phyloP scores from a whole-genome alignment of 2,329 filamentous ascomycete species.

The Scedosporium apiospermum region DNA sequence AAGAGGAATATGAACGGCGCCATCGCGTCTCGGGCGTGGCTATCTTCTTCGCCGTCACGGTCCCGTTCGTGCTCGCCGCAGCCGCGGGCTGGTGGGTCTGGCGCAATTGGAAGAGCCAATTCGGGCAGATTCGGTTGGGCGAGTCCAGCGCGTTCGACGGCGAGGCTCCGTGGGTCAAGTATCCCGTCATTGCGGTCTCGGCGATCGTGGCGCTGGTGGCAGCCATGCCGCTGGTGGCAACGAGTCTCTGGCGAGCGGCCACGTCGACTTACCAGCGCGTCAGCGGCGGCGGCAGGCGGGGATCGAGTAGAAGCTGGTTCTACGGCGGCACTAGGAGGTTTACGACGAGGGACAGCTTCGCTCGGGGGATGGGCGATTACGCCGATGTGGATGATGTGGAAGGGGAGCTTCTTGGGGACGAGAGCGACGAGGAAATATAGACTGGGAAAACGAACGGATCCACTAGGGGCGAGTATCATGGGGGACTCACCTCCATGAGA shows the following conservation, averaged over 20 bases:
- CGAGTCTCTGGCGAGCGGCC: conserved; percentile 61
- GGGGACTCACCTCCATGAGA: too few relatives aligned
- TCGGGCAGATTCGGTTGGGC: conserved; percentile 84
- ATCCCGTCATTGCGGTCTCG: conserved; percentile 67
- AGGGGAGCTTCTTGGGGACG: conserved; percentile 85
- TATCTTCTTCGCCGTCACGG: conserved; percentile 76
- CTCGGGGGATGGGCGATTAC: conserved; percentile 79
- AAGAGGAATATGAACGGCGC: conserved; percentile 68
- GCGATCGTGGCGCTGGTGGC: conserved; percentile 50
- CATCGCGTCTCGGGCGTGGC: conserved; percentile 61
- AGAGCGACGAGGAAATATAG: conserved; percentile 77
- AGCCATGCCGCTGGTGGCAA: conserved; percentile 60
- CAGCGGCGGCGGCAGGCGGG: conserved; percentile 35
- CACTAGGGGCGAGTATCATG: neutral
- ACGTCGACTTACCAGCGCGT: conserved; percentile 42
- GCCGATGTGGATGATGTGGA: conserved; percentile 85
- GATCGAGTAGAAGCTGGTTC: conserved; percentile 35
- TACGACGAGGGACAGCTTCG: conserved; percentile 82
- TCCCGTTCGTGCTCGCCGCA: conserved; percentile 63
- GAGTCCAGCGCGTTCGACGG: conserved; percentile 56
- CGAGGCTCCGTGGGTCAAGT: conserved; percentile 69
- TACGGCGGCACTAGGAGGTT: conserved; percentile 60
- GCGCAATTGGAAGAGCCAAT: conserved; percentile 77
- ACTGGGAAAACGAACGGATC: neutral
- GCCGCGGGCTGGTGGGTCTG: conserved; percentile 78